phyloP scores from a whole-genome alignment of 106 monocot genomes.

The Allium cepa region DNA sequence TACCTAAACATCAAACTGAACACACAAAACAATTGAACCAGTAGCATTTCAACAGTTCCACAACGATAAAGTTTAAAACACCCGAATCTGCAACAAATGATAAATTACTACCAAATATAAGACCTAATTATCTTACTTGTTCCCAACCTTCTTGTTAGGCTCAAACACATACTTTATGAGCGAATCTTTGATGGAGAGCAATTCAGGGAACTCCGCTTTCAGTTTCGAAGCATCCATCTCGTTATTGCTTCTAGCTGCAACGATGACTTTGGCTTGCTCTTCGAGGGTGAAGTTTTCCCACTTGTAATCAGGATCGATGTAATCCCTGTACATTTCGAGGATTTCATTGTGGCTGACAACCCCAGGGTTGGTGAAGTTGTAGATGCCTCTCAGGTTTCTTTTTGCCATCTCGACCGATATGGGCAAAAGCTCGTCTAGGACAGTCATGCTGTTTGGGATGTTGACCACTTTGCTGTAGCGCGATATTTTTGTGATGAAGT shows the following conservation, averaged over 20 bases:
- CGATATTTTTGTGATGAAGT: conserved; percentile 26
- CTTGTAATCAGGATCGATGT: conserved; percentile 17
- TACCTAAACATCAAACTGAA: too few species aligned
- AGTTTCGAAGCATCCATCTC: conserved; percentile 26
- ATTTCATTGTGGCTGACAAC: conserved; percentile 30
- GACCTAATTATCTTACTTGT: background rate
- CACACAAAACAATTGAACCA: too few species aligned
- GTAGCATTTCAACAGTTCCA: too few species aligned
- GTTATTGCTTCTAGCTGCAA: conserved; percentile 27
- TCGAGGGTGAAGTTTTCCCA: conserved; percentile 23
- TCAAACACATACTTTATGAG: conserved; percentile 28
- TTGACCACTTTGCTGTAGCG: conserved; percentile 28
- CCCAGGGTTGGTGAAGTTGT: conserved; percentile 34
- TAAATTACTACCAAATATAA: too few species aligned
- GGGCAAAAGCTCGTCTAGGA: conserved; percentile 28
- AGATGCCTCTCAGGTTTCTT: conserved; percentile 22
- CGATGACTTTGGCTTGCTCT: conserved; percentile 26
- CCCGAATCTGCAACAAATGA: too few species aligned
- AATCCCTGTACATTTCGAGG: conserved; percentile 21
- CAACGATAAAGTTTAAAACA: too few species aligned
- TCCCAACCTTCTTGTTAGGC: conserved; percentile 18
- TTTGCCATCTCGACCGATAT: conserved; percentile 28
- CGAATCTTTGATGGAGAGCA: conserved; percentile 24
- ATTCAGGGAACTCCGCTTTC: conserved; percentile 23
- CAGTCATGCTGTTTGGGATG: conserved; percentile 31